Evolutionary conservation across 2,329 filamentous ascomycete genomes (phyloP).

Genomic region (Xylariales sp.): DNA sequence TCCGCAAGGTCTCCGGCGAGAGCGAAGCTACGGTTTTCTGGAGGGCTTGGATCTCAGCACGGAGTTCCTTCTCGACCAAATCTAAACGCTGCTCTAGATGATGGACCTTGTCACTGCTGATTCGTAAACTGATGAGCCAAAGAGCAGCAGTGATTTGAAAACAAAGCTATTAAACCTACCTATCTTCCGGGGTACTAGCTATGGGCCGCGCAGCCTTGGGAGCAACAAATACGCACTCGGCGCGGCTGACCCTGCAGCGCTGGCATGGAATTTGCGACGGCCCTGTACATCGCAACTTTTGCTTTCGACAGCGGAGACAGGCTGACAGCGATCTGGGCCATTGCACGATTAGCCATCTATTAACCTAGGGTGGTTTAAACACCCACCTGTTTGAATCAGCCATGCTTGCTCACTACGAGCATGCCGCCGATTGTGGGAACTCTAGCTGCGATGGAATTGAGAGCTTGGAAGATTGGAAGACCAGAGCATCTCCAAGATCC

Average conservation of each 20-base stretch:
- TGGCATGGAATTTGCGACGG: conserved; percentile 1
- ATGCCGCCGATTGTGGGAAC: too few relatives aligned
- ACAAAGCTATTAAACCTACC: neutral
- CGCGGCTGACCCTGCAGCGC: neutral
- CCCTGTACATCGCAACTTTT: neutral
- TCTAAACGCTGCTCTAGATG: conserved; percentile 1
- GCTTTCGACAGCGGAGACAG: neutral
- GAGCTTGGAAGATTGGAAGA: too few relatives aligned
- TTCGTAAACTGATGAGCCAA: neutral
- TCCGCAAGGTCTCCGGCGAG: neutral
- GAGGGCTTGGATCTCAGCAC: neutral
- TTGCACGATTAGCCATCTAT: too few relatives aligned
- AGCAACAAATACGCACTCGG: conserved; percentile 1
- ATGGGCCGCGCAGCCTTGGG: conserved; percentile 1
- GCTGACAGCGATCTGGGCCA: neutral
- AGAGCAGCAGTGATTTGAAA: too few relatives aligned
- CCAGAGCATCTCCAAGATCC: too few relatives aligned
- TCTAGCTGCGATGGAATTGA: too few relatives aligned
- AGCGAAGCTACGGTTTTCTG: neutral
- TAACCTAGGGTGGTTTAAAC: too few relatives aligned
- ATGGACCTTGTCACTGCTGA: neutral
- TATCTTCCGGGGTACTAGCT: neutral
- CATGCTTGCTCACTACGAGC: too few relatives aligned
- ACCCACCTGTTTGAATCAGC: too few relatives aligned
- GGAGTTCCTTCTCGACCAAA: neutral